Base-by-base conservation (phyloP, 1,139 yeast genomes). In the Pichia sp. region DNA sequence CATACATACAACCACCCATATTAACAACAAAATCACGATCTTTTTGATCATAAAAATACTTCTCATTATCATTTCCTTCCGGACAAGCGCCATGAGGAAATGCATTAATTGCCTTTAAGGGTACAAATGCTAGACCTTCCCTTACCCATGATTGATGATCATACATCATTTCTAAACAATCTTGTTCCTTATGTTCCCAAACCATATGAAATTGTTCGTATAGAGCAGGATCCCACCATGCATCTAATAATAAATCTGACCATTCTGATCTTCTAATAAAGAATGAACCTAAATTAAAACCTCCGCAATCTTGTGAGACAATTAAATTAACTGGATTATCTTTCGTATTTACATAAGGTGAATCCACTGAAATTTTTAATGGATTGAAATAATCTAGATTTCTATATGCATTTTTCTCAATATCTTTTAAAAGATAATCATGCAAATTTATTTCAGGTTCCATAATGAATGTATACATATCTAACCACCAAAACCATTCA, bases 401-500 rank as follows among this genome's bases (percentile, higher is more conserved):
- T 59, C 97, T 75, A 55, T 82, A 81, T 6, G 95, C 82, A 41
- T 78, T 72, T 52, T 80, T 78, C 51, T 81, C 81, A 50, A 90
- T 66, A 51, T 81, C 68, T 56, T 78, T 71, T 59, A 90, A 78
- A 46, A 92, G 76, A 57, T 86, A 96, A 25, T 77, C 73, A 61
- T 90, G 96, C 53, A 92, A 72, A 28, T 89, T 78, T 43, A 80
- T 67, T 53, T 83, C 82, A 1, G 97, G 97, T 60, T 92, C 98
- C 97, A 92, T 92, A 56, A 92, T 92, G 62, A 82, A 84, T 0
- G 97, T 90, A 63, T 90, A 96, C 53, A 89, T 70, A 63, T 92
- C 98, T 50, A 92, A 69, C 97, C 97, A 92, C 98, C 98, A 92
- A 64, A 92, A 92, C 98, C 98, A 92, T 63, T 92, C 96, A 20